Evolutionary conservation across 176 grass and related monocot genomes (phyloP), one percentile per base, ranked within the genome.

Genomic region (Triticum monococcum): DNA sequence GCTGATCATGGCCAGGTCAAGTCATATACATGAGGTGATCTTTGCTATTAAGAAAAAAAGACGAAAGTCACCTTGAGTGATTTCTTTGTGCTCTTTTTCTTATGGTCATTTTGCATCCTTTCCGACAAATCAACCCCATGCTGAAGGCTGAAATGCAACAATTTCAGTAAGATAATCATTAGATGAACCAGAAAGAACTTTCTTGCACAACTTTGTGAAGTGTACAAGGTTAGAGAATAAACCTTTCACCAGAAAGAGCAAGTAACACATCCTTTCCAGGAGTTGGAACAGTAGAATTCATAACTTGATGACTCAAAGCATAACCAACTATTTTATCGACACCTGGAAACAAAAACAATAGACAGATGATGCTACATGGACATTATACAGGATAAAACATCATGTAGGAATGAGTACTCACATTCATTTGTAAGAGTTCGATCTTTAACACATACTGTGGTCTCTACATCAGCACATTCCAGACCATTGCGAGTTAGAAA

Each of bases 281-380:
- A 68, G 82, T 85, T 70, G 87, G 71, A 37, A 85, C 67, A 23
- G 46, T 81, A 30, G 37, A 41, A 65, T 91, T 89, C 85, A 87
- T 94, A 70, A 95, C 88, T 68, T 96, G 90, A 89, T 96, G 87
- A 68, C 97, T 87, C 69, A 96, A 89, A 82, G 93, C 90, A 81
- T 96, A 98, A 90, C 97, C 97, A 72, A 96, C 83, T 75, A 98
- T 91, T 94, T 96, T 98, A 85, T 98, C 97, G 32, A 98, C 94
- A 86, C 92, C 97, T 98, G 83, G 84, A 91, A 87, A 90, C 54
- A 77, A 64, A 81, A 46, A 20, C 22, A 37, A 32, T 17, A 65
- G 22, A 78, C 16, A 59, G 75, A 70, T 61, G 31, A 79, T 74
- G 37, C 38, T 72, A 80, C 17, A 54, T 30, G 43, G 22, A 75